A percentile compares a stretch with the other conserved stretches of the same genome.
phyloP scores from a whole-genome alignment of 192 early-diverging fungal species.

The Diversispora epigaea region DNA sequence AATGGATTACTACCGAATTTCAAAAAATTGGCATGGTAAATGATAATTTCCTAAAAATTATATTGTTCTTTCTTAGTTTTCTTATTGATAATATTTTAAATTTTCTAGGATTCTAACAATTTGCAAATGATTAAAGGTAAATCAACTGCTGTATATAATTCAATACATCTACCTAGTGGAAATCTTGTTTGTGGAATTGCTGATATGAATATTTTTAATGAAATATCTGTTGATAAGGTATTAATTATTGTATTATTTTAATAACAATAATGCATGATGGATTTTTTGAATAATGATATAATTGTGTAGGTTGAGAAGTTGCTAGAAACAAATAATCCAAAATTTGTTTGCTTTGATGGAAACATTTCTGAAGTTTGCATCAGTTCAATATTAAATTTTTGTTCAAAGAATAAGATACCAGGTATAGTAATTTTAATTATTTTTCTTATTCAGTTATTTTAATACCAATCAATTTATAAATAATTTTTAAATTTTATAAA shows the following conservation, averaged over 20 bases:
- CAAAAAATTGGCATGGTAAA: conserved; percentile 57
- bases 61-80: too few species aligned
- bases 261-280: not conserved
- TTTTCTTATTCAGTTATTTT: not conserved
- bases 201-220: conserved; percentile 86
- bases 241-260: not conserved
- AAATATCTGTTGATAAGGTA: conserved; percentile 45
- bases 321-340: conserved; percentile 41
- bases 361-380: conserved; percentile 60
- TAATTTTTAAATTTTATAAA: not conserved
- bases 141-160: conserved; percentile 79
- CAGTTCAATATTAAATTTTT: conserved; percentile 43
- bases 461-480: not conserved
- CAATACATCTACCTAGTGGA: conserved; percentile 70
- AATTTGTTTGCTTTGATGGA: conserved; percentile 71
- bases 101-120: conserved; percentile 34
- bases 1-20: conserved; percentile 55
- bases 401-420: conserved; percentile 40
- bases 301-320: conserved; percentile 38
- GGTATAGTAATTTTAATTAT: conserved; percentile 28
- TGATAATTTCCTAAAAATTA: too few species aligned
- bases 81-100: not conserved
- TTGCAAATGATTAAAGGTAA: conserved; percentile 37
- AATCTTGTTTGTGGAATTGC: conserved; percentile 80
- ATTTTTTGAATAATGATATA: conserved; percentile 22